Evolutionary conservation across 305 asterid genomes (phyloP).

Genomic region (Euphrasia arctica): DNA sequence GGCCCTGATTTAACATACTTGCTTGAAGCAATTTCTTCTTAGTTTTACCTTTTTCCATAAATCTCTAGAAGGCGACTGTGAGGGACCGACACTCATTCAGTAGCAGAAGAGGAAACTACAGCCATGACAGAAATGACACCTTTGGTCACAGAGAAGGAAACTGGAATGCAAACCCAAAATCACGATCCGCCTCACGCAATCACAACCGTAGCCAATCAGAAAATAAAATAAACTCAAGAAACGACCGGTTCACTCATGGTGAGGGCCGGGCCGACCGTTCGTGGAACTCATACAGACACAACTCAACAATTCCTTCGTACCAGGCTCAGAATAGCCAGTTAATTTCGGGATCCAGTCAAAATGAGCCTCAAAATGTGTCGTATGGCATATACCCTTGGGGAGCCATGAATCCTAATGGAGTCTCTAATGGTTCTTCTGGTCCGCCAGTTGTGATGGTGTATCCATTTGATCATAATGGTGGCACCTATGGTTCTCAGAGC

Average conservation of each 20-base stretch:
- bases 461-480: constrained; percentile 53
- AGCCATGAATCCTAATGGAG: constrained; percentile 53
- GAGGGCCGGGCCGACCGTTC: constrained; percentile 66
- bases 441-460: constrained; percentile 70
- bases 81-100: constrained; percentile 71
- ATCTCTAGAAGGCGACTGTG: constrained; percentile 57
- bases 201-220: constrained; percentile 64
- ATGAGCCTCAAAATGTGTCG: constrained; percentile 56
- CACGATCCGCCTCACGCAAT: constrained; percentile 58
- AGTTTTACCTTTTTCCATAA: constrained; percentile 26
- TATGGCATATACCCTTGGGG: constrained; percentile 56
- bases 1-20: background rate
- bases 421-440: constrained; percentile 55
- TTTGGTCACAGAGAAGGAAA: constrained; percentile 70
- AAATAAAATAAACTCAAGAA: constrained; percentile 52
- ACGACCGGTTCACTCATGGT: constrained; percentile 44
- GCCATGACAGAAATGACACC: constrained; percentile 60
- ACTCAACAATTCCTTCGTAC: constrained; percentile 44
- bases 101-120: constrained; percentile 68
- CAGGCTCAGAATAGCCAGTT: constrained; percentile 60
- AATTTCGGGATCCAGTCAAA: constrained; percentile 51
- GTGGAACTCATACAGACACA: constrained; percentile 59
- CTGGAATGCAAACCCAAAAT: constrained; percentile 64
- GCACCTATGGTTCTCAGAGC: constrained; percentile 29
- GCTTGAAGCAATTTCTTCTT: background rate